Base-by-base conservation (phyloP, 495 filamentous ascomycete species). In the Bryoglossum gracile region DNA sequence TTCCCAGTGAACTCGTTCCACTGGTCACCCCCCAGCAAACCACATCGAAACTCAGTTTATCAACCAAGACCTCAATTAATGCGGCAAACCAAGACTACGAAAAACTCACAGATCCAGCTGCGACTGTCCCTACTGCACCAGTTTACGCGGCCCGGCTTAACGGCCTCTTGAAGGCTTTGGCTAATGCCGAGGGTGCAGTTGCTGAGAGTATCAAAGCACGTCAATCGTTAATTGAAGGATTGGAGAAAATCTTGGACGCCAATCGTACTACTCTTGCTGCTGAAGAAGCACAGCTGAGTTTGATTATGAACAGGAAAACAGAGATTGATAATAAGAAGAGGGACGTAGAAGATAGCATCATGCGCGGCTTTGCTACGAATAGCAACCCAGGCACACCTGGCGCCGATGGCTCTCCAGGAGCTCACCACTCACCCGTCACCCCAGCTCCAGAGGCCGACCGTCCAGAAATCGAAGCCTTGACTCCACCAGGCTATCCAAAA, bases 91-190 rank as follows among this genome's bases (percentile, higher is more conserved):
- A 75, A 35, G 90, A 96, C 51, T 95, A 86, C 58, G 78, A 84
- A 21, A 95, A 87, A 62, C 69, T 92, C 57, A 77, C 80, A 26
- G 86, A 91, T 50, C 75, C 86, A 2, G 66, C 70, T 32, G 74
- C 73, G 5, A 68, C 75, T 2, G 60, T 78, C 5, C 87, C 90
- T 4, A 77, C 86, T 0, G 81, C 89, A 8, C 89, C 92, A 1
- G 89, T 97, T 8, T 85, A 94, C 61, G 92, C 92, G 1, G 94
- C 94, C 22, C 84, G 89, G 13, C 82, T 98, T 16, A 87, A 82
- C 53, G 81, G 86, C 3, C 71, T 99, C 6, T 73, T 97, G 41
- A 95, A 92, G 68, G 81, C 78, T 2, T 76, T 99, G 13, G 88
- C 89, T 26, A 87, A 78, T 46, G 92, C 92, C n/a, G 89, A 97